Evolutionary conservation across 176 grass and related monocot genomes (phyloP).

Genomic region (Metroxylon sagu): DNA sequence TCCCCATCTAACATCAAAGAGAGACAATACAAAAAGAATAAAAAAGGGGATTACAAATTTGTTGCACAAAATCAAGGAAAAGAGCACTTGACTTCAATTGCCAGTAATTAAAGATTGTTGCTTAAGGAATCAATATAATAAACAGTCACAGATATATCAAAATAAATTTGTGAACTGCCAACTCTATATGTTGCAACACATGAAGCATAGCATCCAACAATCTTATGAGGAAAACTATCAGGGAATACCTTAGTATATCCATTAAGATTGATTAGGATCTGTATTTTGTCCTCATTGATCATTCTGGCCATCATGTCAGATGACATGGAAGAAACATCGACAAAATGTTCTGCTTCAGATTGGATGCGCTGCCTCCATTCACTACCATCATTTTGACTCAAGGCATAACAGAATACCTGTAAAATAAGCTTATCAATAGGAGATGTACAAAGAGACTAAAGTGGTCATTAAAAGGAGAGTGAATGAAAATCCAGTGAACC

Average conservation of each 20-base stretch:
- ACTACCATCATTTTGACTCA: slow-evolving; percentile 85
- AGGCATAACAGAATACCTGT: slow-evolving; percentile 85
- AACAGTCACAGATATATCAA: too few relatives aligned
- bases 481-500: slow-evolving; percentile 30
- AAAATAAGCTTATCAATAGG: neutral
- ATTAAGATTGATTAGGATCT: slow-evolving; percentile 87
- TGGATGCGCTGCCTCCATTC: slow-evolving; percentile 85
- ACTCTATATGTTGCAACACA: too few relatives aligned
- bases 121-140: too few relatives aligned
- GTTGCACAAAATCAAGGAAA: too few relatives aligned
- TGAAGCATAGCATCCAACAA: too few relatives aligned
- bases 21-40: too few relatives aligned
- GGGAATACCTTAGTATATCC: slow-evolving; percentile 78
- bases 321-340: slow-evolving; percentile 74
- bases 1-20: too few relatives aligned
- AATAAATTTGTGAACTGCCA: too few relatives aligned
- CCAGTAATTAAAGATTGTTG: too few relatives aligned
- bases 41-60: too few relatives aligned
- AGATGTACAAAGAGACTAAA: neutral
- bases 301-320: slow-evolving; percentile 71
- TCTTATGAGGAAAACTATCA: neutral
- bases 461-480: neutral
- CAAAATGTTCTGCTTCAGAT: slow-evolving; percentile 81
- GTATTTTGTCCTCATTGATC: slow-evolving; percentile 81
- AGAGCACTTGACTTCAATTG: too few relatives aligned